Conservation (phyloP, 1,139 yeast genomes). For the Ashbya aceris region DNA sequence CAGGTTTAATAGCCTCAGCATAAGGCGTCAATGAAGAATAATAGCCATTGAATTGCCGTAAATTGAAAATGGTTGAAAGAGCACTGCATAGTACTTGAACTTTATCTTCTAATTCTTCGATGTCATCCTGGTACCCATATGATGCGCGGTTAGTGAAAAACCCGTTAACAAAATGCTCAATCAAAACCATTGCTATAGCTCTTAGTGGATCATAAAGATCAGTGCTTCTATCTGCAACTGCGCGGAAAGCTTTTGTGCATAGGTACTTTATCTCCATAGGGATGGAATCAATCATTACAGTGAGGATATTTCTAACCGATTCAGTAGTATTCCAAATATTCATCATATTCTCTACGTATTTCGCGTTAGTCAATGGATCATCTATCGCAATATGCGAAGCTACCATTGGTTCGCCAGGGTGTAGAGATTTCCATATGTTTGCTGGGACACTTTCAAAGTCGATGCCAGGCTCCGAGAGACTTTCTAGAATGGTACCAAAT, state of each 20-base stretch:
- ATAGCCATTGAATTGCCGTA: slow-evolving; percentile 22
- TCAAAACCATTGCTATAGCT: slow-evolving; percentile 62
- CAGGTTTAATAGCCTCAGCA: slow-evolving; percentile 23
- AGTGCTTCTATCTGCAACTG: slow-evolving; percentile 36
- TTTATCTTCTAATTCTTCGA: slow-evolving; percentile 11
- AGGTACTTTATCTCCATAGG: slow-evolving; percentile 58
- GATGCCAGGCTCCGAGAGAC: slow-evolving; percentile 36
- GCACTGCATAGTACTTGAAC: slow-evolving; percentile 15
- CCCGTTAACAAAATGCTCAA: slow-evolving; percentile 57
- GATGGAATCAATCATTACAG: slow-evolving; percentile 36
- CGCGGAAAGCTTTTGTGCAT: slow-evolving; percentile 39
- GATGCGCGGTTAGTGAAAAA: slow-evolving; percentile 31
- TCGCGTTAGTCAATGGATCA: slow-evolving; percentile 57
- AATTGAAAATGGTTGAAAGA: slow-evolving; percentile 21
- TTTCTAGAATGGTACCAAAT: slow-evolving; percentile 43
- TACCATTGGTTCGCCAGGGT: slow-evolving; percentile 37
- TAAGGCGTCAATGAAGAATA: slow-evolving; percentile 29
- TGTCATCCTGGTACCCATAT: slow-evolving; percentile 15
- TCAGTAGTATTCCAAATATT: slow-evolving; percentile 62
- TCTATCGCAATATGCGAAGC: slow-evolving; percentile 61
- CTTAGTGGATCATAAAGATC: slow-evolving; percentile 35
- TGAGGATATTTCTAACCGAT: slow-evolving; percentile 43
- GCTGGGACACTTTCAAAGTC: slow-evolving; percentile 79
- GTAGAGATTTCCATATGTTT: slow-evolving; percentile 41
- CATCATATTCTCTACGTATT: slow-evolving; percentile 68